Evolutionary conservation across 148 eudicot species (phyloP).

Genomic region (Silene latifolia): DNA sequence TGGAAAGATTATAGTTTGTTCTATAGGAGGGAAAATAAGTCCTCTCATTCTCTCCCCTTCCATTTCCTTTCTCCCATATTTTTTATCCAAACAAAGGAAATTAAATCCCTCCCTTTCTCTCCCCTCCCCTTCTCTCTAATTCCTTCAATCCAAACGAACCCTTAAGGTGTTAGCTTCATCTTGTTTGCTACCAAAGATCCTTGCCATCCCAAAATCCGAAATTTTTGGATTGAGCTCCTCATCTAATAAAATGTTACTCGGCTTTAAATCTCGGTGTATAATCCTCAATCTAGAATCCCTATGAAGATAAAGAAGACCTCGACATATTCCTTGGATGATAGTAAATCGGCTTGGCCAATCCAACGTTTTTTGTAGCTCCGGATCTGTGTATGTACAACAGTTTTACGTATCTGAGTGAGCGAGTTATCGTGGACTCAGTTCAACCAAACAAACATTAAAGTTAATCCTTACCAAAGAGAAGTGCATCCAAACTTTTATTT

Average conservation of each 20-base stretch:
- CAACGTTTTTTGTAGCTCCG: slow-evolving; percentile 6
- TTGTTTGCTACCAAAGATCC: slow-evolving; percentile 51
- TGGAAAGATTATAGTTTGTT: no score
- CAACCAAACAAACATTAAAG: not conserved
- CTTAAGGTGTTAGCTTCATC: slow-evolving; percentile 44
- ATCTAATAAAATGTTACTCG: slow-evolving; percentile 45
- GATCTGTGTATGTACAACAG: slow-evolving; percentile 11
- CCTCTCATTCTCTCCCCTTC: no score
- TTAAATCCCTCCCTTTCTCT: no score
- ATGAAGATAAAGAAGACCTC: slow-evolving; percentile 61
- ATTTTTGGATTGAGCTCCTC: slow-evolving; percentile 44
- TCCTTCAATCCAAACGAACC: no score
- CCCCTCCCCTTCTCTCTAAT: no score
- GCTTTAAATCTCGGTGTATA: slow-evolving; percentile 54
- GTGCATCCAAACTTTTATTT: slow-evolving; percentile 40
- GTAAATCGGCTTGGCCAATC: slow-evolving; percentile 41
- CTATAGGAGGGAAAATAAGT: no score
- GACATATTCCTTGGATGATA: slow-evolving; percentile 52
- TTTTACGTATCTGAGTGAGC: not conserved
- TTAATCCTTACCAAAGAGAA: slow-evolving; percentile 32
- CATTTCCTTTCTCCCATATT: no score
- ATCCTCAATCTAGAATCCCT: slow-evolving; percentile 47
- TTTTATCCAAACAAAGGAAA: no score
- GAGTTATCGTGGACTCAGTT: no score
- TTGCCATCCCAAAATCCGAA: slow-evolving; percentile 61